Conservation (phyloP, 2,329 filamentous ascomycete genomes). For the Huntiella moniliformis region DNA sequence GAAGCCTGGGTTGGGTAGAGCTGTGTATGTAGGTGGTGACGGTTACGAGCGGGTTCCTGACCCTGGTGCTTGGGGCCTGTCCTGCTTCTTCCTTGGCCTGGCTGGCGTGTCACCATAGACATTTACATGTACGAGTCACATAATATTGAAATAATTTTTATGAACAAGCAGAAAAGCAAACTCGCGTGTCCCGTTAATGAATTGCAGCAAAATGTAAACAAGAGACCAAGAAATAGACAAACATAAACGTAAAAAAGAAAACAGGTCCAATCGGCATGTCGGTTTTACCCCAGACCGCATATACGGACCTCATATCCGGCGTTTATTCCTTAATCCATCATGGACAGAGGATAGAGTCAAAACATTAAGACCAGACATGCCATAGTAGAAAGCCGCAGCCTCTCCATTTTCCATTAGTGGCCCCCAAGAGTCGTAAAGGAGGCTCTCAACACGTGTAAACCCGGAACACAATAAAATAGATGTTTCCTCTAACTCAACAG, state of each 20-base stretch:
- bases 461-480: neutral
- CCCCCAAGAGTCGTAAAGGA: conserved; percentile 10
- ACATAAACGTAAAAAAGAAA: conserved; percentile 2
- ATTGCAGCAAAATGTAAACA: conserved; percentile 14
- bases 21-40: conserved; percentile 26
- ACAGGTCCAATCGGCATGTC: neutral
- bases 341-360: too few species aligned
- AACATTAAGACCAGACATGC: too few species aligned
- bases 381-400: neutral
- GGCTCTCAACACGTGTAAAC: conserved; percentile 8
- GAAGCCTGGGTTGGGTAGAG: conserved; percentile 62
- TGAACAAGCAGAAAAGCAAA: conserved; percentile 12
- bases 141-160: neutral
- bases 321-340: too few species aligned
- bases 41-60: conserved; percentile 32
- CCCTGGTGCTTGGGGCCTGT: conserved; percentile 54
- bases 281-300: neutral
- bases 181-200: conserved; percentile 15
- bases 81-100: conserved; percentile 64
- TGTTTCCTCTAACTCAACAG: conserved; percentile 44
- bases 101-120: conserved; percentile 23
- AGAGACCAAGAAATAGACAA: conserved; percentile 12
- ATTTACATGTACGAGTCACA: neutral
- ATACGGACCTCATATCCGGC: too few species aligned
- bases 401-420: neutral